These are phyloP conservation scores for Lentinula boryana DNA, from an alignment of 768 basidiomycete genomes.

Conservation along the genomic window DNA sequence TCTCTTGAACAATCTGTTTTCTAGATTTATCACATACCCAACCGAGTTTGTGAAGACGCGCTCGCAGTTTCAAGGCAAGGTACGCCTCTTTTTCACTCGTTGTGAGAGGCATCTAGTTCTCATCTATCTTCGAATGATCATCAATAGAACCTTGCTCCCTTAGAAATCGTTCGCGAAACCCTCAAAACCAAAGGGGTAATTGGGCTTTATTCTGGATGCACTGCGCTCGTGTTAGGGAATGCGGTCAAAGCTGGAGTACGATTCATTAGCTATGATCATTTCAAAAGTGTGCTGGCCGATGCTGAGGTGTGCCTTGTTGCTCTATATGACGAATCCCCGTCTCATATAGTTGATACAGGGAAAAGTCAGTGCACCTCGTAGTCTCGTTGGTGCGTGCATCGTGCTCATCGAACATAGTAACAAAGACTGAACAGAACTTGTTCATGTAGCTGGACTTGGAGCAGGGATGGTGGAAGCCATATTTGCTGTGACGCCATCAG, in stretches of 20 bases:
- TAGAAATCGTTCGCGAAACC: conserved; percentile 72
- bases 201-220: conserved; percentile 92
- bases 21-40: conserved; percentile 77
- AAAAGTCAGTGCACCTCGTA: conserved; percentile 81
- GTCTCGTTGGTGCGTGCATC: conserved; percentile 58
- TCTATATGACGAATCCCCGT: neutral
- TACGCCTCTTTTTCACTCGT: no score
- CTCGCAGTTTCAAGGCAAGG: conserved; percentile 41
- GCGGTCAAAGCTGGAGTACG: conserved; percentile 92
- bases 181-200: conserved; percentile 65
- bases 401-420: neutral
- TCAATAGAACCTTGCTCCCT: conserved; percentile 52
- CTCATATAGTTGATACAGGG: conserved; percentile 45
- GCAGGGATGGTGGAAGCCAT: conserved; percentile 92
- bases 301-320: conserved; percentile 49
- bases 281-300: conserved; percentile 81
- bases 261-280: conserved; percentile 91
- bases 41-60: conserved; percentile 93
- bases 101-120: neutral
- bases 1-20: neutral
- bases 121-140: neutral
- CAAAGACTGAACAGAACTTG: neutral
- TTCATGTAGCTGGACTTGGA: conserved; percentile 59
- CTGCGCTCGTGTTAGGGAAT: conserved; percentile 87
- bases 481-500: conserved; percentile 93